Percentiles rank a stretch among this genome's conserved stretches.
Evolutionary conservation across 805 yeast genomes (phyloP).

Genomic region (Blastobotrys attinorum): DNA sequence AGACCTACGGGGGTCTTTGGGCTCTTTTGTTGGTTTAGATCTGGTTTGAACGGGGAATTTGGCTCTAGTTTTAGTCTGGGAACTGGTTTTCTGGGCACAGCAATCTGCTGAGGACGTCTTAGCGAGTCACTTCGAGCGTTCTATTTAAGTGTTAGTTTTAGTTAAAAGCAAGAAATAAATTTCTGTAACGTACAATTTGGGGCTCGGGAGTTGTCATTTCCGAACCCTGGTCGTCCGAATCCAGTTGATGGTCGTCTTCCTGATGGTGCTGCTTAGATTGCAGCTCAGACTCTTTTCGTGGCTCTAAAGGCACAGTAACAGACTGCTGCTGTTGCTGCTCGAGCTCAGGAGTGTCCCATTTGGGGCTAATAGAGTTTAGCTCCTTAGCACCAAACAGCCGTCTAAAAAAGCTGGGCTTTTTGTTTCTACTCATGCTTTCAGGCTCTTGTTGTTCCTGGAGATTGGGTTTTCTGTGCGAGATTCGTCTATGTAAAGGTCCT

Average conservation of each 20-base stretch:
- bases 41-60: conserved; percentile 2
- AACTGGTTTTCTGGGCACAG: conserved; percentile 5
- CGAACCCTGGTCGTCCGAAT: no score
- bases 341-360: no score
- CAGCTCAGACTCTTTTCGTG: no score
- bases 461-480: not conserved
- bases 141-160: not conserved
- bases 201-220: not conserved
- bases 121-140: not conserved
- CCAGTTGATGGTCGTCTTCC: no score
- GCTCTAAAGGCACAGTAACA: no score
- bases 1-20: conserved; percentile 1
- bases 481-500: no score
- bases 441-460: not conserved
- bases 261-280: no score
- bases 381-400: not conserved
- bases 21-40: not conserved
- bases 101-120: not conserved
- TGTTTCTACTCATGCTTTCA: not conserved
- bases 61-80: conserved; percentile 4
- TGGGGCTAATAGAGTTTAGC: no score
- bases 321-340: no score
- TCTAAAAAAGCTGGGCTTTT: conserved; percentile 1
- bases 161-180: not conserved
- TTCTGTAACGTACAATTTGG: not conserved